Conservation (phyloP, 805 yeast species). For the Nakazawaea anatomiae region DNA sequence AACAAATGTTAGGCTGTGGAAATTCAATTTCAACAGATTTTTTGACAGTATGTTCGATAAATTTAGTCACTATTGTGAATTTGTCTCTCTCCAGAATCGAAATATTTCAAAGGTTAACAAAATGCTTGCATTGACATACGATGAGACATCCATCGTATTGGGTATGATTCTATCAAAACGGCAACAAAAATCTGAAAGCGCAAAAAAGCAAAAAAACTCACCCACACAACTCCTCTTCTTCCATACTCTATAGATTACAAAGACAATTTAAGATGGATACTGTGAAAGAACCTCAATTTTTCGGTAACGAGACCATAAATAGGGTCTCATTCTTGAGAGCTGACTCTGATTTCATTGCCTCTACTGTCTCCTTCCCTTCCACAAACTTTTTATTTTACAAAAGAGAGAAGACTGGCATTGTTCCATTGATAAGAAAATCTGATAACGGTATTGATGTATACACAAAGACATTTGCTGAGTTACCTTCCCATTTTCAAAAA, state of each 20-base stretch:
- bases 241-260: neutral
- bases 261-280: neutral
- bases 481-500: conserved; percentile 13
- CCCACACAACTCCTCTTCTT: neutral
- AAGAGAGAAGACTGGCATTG: conserved; percentile 19
- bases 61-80: no score
- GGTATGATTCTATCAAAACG: no score
- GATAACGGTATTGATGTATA: conserved; percentile 16
- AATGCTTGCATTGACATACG: no score
- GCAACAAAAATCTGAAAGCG: no score
- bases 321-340: conserved; percentile 61
- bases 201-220: neutral
- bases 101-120: no score
- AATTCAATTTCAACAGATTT: no score
- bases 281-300: conserved; percentile 19
- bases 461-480: conserved; percentile 11
- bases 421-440: conserved; percentile 13
- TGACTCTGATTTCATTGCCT: conserved; percentile 42
- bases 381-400: conserved; percentile 45
- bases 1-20: no score
- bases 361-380: conserved; percentile 36
- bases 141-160: no score
- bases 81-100: no score
- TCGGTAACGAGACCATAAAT: conserved; percentile 50
- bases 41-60: no score